phyloP scores from a whole-genome alignment of 2,329 filamentous ascomycete species.

The Fusarium graminum region DNA sequence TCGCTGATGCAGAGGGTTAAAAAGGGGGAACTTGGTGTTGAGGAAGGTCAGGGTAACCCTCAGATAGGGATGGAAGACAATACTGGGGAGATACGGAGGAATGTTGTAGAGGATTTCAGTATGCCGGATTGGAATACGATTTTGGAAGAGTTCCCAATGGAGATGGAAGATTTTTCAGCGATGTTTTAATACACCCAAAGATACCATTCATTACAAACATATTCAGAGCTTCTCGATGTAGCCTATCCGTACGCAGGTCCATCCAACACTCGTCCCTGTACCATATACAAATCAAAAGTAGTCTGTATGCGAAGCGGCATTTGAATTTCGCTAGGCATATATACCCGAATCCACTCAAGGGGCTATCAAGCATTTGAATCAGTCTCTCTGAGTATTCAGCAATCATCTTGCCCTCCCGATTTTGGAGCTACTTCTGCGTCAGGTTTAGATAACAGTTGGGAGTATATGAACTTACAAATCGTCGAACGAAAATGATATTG shows the following conservation, averaged over 20 bases:
- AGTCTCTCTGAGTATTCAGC: background rate
- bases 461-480: background rate
- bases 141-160: constrained; percentile 50
- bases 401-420: background rate
- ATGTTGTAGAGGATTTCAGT: constrained; percentile 21
- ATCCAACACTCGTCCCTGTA: no score
- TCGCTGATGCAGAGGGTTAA: constrained; percentile 38
- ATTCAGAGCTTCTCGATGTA: no score
- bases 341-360: background rate
- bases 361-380: rapidly evolving
- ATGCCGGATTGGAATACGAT: constrained; percentile 50
- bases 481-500: background rate
- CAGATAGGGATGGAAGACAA: background rate
- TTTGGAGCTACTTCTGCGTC: background rate
- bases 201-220: no score
- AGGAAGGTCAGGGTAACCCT: background rate
- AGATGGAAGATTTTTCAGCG: constrained; percentile 43
- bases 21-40: background rate
- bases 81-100: constrained; percentile 2
- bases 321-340: no score
- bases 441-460: rapidly evolving
- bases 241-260: no score
- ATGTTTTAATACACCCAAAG: constrained; percentile 16
- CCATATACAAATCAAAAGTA: no score
- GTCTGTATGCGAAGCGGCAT: no score